Evolutionary conservation across 2,329 filamentous ascomycete species (phyloP).

Genomic region (Exophiala viscosa): DNA sequence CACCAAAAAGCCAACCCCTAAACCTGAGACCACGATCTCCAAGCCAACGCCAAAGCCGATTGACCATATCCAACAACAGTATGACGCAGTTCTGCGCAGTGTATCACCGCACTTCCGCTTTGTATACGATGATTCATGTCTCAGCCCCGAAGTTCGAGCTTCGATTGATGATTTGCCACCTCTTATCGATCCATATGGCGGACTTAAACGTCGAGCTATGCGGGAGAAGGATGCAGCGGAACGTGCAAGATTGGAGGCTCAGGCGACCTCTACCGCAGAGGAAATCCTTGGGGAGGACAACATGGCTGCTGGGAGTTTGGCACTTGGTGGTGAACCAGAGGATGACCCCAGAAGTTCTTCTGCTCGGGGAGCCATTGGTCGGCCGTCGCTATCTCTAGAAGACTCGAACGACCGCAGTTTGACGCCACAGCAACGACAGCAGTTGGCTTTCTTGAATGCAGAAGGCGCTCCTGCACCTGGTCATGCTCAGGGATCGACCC

Average conservation of each 20-base stretch:
- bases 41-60: conserved; percentile 29
- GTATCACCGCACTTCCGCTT: conserved; percentile 52
- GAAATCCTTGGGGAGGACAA: conserved; percentile 63
- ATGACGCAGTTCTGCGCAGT: conserved; percentile 44
- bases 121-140: conserved; percentile 47
- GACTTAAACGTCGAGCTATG: conserved; percentile 73
- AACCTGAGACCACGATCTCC: conserved; percentile 29
- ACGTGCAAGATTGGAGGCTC: conserved; percentile 48
- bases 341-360: conserved; percentile 51
- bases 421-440: conserved; percentile 75
- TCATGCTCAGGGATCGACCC: conserved; percentile 41
- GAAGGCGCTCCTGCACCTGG: conserved; percentile 53
- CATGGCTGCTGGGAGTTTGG: conserved; percentile 78
- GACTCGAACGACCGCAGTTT: conserved; percentile 64
- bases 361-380: conserved; percentile 62
- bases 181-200: conserved; percentile 77
- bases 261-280: conserved; percentile 31
- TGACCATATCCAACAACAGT: conserved; percentile 22
- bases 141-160: conserved; percentile 48
- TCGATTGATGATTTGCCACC: conserved; percentile 63
- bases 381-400: conserved; percentile 61
- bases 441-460: conserved; percentile 32
- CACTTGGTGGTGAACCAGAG: conserved; percentile 89
- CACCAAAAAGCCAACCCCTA: conserved; percentile 21
- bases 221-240: conserved; percentile 67